phyloP scores from a whole-genome alignment of 805 yeast genomes.

The Zygotorulaspora danielsina region DNA sequence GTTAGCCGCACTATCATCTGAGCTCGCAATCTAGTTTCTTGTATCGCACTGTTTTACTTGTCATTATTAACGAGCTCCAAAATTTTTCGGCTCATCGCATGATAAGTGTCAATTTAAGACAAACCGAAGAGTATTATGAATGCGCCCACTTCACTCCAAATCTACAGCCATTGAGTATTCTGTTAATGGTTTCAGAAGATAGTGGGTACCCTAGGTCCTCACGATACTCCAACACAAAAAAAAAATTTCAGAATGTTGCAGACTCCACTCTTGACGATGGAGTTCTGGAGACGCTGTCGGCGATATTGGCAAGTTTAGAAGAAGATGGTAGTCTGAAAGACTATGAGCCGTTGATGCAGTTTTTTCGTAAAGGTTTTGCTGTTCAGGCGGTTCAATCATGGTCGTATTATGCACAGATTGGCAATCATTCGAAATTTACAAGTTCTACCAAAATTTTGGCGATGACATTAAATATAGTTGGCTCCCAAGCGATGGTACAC shows the following conservation, averaged over 20 bases:
- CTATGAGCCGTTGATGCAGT: conserved; percentile 28
- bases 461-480: conserved; percentile 33
- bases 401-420: conserved; percentile 44
- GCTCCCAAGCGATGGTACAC: conserved; percentile 14
- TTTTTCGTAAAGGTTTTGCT: conserved; percentile 36
- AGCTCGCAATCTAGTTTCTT: too few relatives aligned
- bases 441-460: conserved; percentile 42
- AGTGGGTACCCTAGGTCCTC: neutral
- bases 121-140: too few relatives aligned
- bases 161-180: neutral
- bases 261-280: conserved; percentile 28
- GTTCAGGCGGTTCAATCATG: conserved; percentile 43
- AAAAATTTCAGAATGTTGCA: conserved; percentile 16
- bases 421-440: conserved; percentile 51
- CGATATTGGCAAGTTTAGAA: conserved; percentile 20
- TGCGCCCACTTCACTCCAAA: too few relatives aligned
- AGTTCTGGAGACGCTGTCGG: conserved; percentile 26
- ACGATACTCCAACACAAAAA: neutral
- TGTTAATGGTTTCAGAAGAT: neutral
- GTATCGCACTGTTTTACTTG: too few relatives aligned
- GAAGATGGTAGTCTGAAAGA: conserved; percentile 20
- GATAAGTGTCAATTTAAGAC: too few relatives aligned
- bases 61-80: conserved; percentile 11
- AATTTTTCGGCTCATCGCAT: conserved; percentile 17
- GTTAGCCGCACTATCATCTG: too few relatives aligned